Conservation (phyloP, 768 basidiomycete genomes). For the Paxillus ammoniavirescens region DNA sequence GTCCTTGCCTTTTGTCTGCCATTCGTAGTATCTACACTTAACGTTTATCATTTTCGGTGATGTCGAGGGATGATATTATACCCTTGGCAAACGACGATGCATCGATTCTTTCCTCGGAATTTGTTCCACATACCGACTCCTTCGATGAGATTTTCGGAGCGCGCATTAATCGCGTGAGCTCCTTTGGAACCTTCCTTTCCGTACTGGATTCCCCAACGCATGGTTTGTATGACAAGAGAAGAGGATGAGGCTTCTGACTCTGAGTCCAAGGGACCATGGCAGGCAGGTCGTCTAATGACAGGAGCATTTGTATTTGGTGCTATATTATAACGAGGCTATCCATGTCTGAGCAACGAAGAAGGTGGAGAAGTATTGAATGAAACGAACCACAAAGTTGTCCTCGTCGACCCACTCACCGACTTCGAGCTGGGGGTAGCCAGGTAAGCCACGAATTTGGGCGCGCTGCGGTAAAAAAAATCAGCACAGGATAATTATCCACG, state of each 20-base stretch:
- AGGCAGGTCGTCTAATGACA: slow-evolving; percentile 54
- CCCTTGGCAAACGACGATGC: slow-evolving; percentile 82
- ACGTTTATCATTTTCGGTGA: background rate
- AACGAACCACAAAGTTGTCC: slow-evolving; percentile 49
- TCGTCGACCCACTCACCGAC: slow-evolving; percentile 61
- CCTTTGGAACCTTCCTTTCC: slow-evolving; percentile 53
- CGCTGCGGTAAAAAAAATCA: slow-evolving; percentile 12
- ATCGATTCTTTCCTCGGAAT: slow-evolving; percentile 79
- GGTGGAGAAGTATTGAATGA: background rate
- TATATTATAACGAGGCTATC: slow-evolving; percentile 68
- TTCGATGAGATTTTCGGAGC: slow-evolving; percentile 75
- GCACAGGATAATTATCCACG: background rate
- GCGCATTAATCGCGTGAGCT: slow-evolving; percentile 87
- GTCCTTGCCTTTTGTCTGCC: slow-evolving; percentile 80
- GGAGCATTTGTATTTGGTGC: slow-evolving; percentile 80
- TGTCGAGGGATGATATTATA: slow-evolving; percentile 26
- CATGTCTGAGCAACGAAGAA: background rate
- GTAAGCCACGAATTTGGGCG: slow-evolving; percentile 33
- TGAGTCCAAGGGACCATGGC: slow-evolving; percentile 1
- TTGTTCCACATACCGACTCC: slow-evolving; percentile 83
- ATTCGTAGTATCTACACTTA: slow-evolving; percentile 81
- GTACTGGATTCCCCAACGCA: slow-evolving; percentile 88
- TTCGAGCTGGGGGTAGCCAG: slow-evolving; percentile 41
- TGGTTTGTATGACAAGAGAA: slow-evolving; percentile 64
- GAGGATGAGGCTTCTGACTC: slow-evolving; percentile 8